Percentiles rank a stretch among this genome's conserved stretches.
Conservation (phyloP, 257 asterid genomes). For the Handroanthus guayacan region DNA sequence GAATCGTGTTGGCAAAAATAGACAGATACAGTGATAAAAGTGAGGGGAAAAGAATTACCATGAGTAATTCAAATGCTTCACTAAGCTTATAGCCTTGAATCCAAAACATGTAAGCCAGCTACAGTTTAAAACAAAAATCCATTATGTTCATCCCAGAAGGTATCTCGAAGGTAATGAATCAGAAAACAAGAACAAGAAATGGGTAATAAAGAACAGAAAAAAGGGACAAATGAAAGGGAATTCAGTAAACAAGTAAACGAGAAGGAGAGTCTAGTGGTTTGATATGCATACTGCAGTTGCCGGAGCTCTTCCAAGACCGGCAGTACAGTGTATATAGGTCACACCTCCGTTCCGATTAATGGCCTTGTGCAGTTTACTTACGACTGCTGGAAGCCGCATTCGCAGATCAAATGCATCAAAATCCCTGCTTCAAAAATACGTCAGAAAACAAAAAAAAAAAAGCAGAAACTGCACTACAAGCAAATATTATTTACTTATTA, state of each 20-base stretch:
- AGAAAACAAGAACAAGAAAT: not conserved
- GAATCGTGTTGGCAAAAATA: constrained; percentile 9
- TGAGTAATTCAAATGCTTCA: constrained; percentile 74
- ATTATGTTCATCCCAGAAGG: constrained; percentile 18
- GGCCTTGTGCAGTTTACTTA: constrained; percentile 76
- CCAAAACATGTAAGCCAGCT: constrained; percentile 99
- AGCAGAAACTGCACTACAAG: constrained; percentile 6
- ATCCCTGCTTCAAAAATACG: constrained; percentile 66
- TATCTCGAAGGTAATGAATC: too few species aligned
- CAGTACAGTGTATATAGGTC: constrained; percentile 93
- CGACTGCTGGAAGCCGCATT: constrained; percentile 89
- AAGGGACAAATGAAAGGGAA: not conserved
- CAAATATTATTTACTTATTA: not conserved
- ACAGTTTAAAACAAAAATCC: constrained; percentile 38
- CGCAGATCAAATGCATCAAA: constrained; percentile 93
- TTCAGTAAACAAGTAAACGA: not conserved
- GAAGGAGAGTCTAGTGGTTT: constrained; percentile 21
- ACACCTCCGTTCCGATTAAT: constrained; percentile 80
- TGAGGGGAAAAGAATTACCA: constrained; percentile 54
- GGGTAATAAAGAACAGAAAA: not conserved
- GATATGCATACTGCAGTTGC: constrained; percentile 73
- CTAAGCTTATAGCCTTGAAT: constrained; percentile 73
- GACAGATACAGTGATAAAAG: not conserved
- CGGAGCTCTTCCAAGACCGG: constrained; percentile 99
- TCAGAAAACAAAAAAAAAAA: not conserved